These are phyloP conservation scores for Datisca glomerata DNA, from an alignment of 306 rosid genomes.

Conservation along the genomic window DNA sequence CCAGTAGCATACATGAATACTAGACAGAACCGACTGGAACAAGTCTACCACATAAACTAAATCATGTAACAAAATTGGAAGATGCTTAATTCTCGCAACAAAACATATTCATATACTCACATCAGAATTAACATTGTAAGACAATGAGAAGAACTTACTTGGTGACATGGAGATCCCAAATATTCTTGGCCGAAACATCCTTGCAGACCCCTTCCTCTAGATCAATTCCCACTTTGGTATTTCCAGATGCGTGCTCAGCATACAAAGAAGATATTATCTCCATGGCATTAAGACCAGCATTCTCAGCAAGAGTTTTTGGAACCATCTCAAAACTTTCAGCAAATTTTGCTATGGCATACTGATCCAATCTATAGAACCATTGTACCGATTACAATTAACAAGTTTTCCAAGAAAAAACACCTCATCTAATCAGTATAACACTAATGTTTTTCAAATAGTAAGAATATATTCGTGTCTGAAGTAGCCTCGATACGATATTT, in stretches of 20 bases:
- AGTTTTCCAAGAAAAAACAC: too few relatives aligned
- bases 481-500: too few relatives aligned
- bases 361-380: slow-evolving; percentile 73
- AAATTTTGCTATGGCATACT: slow-evolving; percentile 92
- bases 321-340: slow-evolving; percentile 95
- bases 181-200: slow-evolving; percentile 43
- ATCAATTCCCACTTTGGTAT: slow-evolving; percentile 78
- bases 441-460: too few relatives aligned
- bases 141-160: slow-evolving; percentile 43
- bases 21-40: too few relatives aligned
- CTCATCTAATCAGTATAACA: too few relatives aligned
- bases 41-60: too few relatives aligned
- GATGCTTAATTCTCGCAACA: too few relatives aligned
- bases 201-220: slow-evolving; percentile 70
- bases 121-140: background rate
- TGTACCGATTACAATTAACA: too few relatives aligned
- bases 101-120: too few relatives aligned
- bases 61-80: too few relatives aligned
- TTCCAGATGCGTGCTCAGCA: slow-evolving; percentile 97
- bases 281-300: slow-evolving; percentile 96
- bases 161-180: slow-evolving; percentile 87
- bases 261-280: slow-evolving; percentile 90
- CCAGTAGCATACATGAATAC: too few relatives aligned
- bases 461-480: too few relatives aligned
- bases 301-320: slow-evolving; percentile 84